Conservation (phyloP, 2,329 filamentous ascomycete genomes). For the Trichoderma guizhouense region DNA sequence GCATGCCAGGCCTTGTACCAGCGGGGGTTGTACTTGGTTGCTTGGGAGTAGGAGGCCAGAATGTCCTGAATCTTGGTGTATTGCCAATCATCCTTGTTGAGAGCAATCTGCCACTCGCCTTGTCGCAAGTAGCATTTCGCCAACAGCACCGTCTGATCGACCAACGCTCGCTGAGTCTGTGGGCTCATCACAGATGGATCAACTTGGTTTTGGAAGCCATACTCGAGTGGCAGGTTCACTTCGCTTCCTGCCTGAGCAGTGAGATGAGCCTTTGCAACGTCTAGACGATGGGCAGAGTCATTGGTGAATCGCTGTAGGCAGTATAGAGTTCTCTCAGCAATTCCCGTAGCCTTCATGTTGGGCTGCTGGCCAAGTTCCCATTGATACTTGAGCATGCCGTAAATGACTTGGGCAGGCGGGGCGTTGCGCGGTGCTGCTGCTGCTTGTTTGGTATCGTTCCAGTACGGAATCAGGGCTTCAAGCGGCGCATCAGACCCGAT, state of each 20-base stretch:
- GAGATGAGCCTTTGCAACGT: constrained; percentile 51
- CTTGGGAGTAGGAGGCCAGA: constrained; percentile 82
- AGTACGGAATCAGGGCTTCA: constrained; percentile 59
- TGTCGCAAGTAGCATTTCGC: constrained; percentile 95
- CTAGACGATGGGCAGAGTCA: constrained; percentile 55
- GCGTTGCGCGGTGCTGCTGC: constrained; percentile 40
- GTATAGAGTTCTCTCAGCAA: constrained; percentile 54
- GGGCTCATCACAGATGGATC: constrained; percentile 46
- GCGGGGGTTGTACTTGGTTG: constrained; percentile 87
- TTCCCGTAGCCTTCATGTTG: constrained; percentile 38
- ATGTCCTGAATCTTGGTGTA: constrained; percentile 84
- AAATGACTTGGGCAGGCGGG: constrained; percentile 76
- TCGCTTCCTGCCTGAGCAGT: constrained; percentile 46
- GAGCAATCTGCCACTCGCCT: constrained; percentile 88
- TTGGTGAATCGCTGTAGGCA: constrained; percentile 60
- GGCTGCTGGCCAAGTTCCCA: constrained; percentile 79
- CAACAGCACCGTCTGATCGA: constrained; percentile 67
- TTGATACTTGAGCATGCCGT: constrained; percentile 95
- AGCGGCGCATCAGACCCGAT: constrained; percentile 67
- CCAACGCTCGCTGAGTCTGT: constrained; percentile 50
- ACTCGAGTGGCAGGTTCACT: constrained; percentile 44
- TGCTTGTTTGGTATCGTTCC: constrained; percentile 40
- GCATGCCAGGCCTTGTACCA: constrained; percentile 99
- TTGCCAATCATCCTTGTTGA: constrained; percentile 87
- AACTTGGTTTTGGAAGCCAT: constrained; percentile 47